Evolutionary conservation across 306 rosid species (phyloP), one percentile per base, ranked within the genome.

Genomic region (cucumber (Cucumis sativus)): DNA sequence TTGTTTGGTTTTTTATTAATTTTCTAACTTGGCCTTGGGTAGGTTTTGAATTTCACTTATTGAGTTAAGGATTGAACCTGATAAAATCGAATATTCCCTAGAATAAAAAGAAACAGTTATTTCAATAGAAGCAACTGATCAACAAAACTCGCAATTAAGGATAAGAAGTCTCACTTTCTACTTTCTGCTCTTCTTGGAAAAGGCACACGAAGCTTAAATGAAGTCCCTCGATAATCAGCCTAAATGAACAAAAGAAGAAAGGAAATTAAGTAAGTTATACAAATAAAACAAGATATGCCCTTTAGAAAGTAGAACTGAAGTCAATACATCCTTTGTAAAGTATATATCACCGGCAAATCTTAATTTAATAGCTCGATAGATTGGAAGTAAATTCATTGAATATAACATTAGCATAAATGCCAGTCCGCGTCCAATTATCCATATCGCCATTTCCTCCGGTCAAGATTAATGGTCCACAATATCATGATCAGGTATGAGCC

Each of bases 141-240:
- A 8, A 72, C 43, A 72, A 72, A 71, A 73, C 6, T 30, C 0
- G 17, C 21, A 8, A 73, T 73, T 77, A 55, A 17, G 69, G 77
- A 80, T 67, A 81, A 68, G 79, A 83, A 75, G 83, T 66, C 97
- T 87, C 76, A 92, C 99, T 89, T 95, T 83, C 99, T 88, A 83
- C 92, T 89, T 83, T 82, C 92, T 56, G 97, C 99, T 21, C 80
- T 90, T 80, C 97, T 89, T 6, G 97, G 91, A 72, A 95, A 95
- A 70, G 97, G 97, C 74, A 95, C 89, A 58, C 97, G 91, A 65
- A 95, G 99, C 93, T 92, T 92, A 89, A 92, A 87, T 75, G 79
- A 86, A 63, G 77, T 81, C 18, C 96, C 93, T 73, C 84, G 83
- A 87, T 85, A 90, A 80, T 89, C 91, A 77, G 92, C 93, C 98